Evolutionary conservation across 805 yeast genomes (phyloP).

Genomic region (Jamesozyma spencerorum): DNA sequence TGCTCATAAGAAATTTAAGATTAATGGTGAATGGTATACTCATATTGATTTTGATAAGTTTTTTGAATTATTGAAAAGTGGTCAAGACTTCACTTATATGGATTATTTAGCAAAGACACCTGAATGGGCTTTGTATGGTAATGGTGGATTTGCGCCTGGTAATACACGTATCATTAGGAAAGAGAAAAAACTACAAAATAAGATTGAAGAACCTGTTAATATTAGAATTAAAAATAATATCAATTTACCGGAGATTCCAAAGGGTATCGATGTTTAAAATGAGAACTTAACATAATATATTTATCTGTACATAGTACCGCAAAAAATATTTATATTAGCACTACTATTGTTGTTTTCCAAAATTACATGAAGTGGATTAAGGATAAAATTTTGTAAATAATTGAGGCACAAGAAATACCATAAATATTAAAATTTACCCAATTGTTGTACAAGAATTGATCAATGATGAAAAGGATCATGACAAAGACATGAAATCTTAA

Average conservation of each 20-base stretch:
- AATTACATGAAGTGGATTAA: conserved; percentile 8
- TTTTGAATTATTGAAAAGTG: conserved; percentile 57
- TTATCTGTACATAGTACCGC: neutral
- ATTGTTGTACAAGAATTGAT: conserved; percentile 14
- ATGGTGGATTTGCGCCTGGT: conserved; percentile 86
- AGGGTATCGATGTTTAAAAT: neutral
- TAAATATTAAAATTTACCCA: conserved; percentile 21
- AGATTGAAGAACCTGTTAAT: neutral
- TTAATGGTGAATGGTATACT: conserved; percentile 72
- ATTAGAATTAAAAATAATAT: neutral
- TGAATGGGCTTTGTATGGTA: conserved; percentile 85
- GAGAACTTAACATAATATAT: neutral
- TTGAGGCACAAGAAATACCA: conserved; percentile 18
- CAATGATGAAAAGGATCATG: conserved; percentile 13
- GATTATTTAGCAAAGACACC: conserved; percentile 81
- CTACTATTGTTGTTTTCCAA: no score
- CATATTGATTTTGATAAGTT: conserved; percentile 77
- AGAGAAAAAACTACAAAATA: conserved; percentile 37
- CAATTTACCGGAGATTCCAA: conserved; percentile 4
- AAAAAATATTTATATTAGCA: neutral
- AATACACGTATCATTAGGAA: conserved; percentile 57
- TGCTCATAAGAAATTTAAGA: conserved; percentile 64
- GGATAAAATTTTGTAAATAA: conserved; percentile 14
- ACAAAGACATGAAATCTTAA: conserved; percentile 18
- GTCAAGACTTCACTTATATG: conserved; percentile 61